A percentile compares a stretch with the other conserved stretches of the same genome.
Conservation (phyloP, 2,329 filamentous ascomycete species). For the Alternaria arborescens region DNA sequence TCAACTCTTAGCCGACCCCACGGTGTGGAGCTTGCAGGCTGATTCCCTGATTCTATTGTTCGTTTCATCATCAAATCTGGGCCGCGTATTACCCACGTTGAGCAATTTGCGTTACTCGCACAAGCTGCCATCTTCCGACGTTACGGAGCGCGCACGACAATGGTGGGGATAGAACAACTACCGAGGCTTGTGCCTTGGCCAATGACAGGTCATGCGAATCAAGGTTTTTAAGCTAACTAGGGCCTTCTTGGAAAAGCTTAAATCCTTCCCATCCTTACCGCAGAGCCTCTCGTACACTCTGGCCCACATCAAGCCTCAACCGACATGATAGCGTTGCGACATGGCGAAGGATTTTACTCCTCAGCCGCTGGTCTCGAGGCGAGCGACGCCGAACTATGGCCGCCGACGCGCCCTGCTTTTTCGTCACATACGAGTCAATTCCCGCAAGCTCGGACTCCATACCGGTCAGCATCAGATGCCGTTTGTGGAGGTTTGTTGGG, state of each 20-base stretch:
- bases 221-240: conserved; percentile 21
- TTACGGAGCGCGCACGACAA: conserved; percentile 4
- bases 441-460: conserved; percentile 22
- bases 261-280: conserved; percentile 15
- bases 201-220: conserved; percentile 4
- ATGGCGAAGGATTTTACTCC: conserved; percentile 20
- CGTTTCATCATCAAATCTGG: conserved; percentile 3
- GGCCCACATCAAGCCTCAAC: conserved; percentile 21
- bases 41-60: background rate
- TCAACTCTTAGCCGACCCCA: background rate
- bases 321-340: conserved; percentile 19
- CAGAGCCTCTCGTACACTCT: conserved; percentile 13
- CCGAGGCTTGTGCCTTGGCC: conserved; percentile 5
- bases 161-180: conserved; percentile 7
- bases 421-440: conserved; percentile 14
- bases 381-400: conserved; percentile 20
- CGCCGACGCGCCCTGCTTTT: conserved; percentile 8
- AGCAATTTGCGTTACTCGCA: conserved; percentile 8
- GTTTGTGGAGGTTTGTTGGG: conserved; percentile 11
- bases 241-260: conserved; percentile 19
- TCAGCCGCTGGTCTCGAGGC: conserved; percentile 20
- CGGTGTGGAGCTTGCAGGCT: conserved; percentile 1
- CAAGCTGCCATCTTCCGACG: conserved; percentile 11
- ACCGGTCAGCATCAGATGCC: conserved; percentile 17
- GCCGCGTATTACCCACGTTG: background rate